Base-by-base conservation (phyloP, 2,329 filamentous ascomycete species). In the Chaetomiaceae sp. region DNA sequence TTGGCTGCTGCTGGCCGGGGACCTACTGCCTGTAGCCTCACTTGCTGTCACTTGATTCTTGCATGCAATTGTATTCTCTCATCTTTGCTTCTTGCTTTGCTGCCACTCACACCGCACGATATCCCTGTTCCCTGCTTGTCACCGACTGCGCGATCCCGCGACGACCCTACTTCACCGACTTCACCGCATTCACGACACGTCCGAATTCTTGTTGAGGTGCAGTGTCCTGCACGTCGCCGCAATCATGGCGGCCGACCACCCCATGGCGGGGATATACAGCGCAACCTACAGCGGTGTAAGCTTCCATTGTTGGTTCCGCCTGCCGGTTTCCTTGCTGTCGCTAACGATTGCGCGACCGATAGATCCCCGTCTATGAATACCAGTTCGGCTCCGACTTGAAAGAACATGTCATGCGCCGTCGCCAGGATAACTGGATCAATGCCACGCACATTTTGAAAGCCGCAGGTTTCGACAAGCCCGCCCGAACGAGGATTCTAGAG, bases 381-480 rank as follows among this genome's bases (percentile, higher is more conserved):
- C 89, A 94, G 64, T 84, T 95, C 58, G 88, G 84, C 29, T 75
- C 74, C 56, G 88, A 94, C 63, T 63, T 82, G 26, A 83, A 84
- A 62, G 79, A 85, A 60, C 88, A 96, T 86, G 86, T 97, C 55
- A 98, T 98, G 93, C 85, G 93, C 65, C 81, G 93, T 41, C 83
- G 91, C 50, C 79, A 82, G 43, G 93, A 98, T 66, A 83, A 97
- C 68, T 98, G 91, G 89, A 93, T 98, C 70, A 98, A 98, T 73
- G 93, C 93, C n/a, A 98, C 93, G 44, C 93, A 98, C 63, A 97
- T 98, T 50, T 73, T 98, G 39, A 98, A 98, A 64, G 88, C 94
- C 33, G 93, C 93, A 52, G 91, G 91, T 46, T 95, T 95, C 62
- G 93, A 98, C 68, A 98, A 98, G 68, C 93, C 93, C 3, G 88